Evolutionary conservation across 1,139 yeast species (phyloP), one percentile per base, ranked within the genome.

Genomic region (Kurtzmaniella natalensis): DNA sequence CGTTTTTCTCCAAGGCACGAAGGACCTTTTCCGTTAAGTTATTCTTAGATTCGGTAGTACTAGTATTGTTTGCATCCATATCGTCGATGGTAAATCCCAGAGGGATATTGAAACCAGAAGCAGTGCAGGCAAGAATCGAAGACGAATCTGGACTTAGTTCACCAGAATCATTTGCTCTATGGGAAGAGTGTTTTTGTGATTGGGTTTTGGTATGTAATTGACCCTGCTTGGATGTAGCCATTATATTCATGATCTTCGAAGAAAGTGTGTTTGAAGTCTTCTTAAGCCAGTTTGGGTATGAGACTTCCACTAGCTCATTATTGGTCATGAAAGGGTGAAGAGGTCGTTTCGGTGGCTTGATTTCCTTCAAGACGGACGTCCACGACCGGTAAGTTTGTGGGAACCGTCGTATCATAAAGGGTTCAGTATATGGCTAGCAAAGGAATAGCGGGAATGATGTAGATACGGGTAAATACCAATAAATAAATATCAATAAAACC

Each of bases 291-390:
- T 46, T 47, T 1, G 53, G 39, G 28, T 51, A 57, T n/a, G 60
- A 51, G 5, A 50, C 49, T 25, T 55, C 53, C 11, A 48, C 43
- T 7, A 57, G 46, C 33, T 52, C 59, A 6, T 45, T 29, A 29
- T 52, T 55, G 18, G 62, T 50, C 37, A 54, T 50, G 31, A 56
- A 55, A 15, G 59, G 53, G 32, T 55, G 63, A 18, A 47, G 45
- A 9, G 29, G 29, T 4, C 29, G 29, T 18, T 26, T 26, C 5
- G 29, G 29, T 4, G 29, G 29, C 7, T 21, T 14, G n/a, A 26
- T 7, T 26, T 26, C 20, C 19, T 18, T 16, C 18, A 26, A 18
- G 3, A 26, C 29, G 21, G 19, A 18, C 18, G 29, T 14, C 29
- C 18, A 17, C 13, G 50, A 47, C 34, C 41, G 45, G 30, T 49